These are phyloP conservation scores for Sporothrix humicola DNA, from an alignment of 2,329 filamentous ascomycete species.

Conservation along the genomic window DNA sequence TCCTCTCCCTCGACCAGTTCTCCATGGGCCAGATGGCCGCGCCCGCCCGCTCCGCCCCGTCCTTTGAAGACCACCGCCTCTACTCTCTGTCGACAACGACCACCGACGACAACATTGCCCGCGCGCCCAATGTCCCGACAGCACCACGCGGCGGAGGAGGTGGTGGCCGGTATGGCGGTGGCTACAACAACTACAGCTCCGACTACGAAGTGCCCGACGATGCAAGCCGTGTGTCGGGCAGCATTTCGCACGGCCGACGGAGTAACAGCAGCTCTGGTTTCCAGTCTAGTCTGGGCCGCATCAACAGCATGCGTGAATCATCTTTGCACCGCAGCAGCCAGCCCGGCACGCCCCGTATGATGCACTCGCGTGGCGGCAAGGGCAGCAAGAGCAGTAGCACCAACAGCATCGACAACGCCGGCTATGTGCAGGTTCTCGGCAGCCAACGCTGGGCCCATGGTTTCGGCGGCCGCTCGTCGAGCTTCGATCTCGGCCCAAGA, in stretches of 20 bases:
- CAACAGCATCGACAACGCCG: conserved; percentile 69
- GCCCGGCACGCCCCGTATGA: conserved; percentile 51
- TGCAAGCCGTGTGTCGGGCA: conserved; percentile 58
- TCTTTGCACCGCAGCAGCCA: conserved; percentile 45
- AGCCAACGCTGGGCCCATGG: conserved; percentile 64
- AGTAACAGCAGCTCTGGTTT: conserved; percentile 84
- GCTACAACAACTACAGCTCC: conserved; percentile 59
- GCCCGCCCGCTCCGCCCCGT: conserved; percentile 33
- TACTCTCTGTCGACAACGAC: conserved; percentile 41
- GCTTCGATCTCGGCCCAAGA: conserved; percentile 71
- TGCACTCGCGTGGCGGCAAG: conserved; percentile 64
- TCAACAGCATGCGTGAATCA: conserved; percentile 66
- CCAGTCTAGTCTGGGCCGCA: conserved; percentile 62
- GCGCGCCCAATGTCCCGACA: conserved; percentile 29
- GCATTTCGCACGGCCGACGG: conserved; percentile 64
- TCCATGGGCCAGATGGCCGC: conserved; percentile 57
- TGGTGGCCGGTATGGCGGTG: conserved; percentile 52
- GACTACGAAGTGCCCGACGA: conserved; percentile 53
- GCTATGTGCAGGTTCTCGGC: conserved; percentile 62
- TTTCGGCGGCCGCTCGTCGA: conserved; percentile 66
- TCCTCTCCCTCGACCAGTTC: conserved; percentile 88
- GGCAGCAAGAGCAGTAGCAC: conserved; percentile 74
- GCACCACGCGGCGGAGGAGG: conserved; percentile 31
- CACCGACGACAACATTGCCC: conserved; percentile 40
- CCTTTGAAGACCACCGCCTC: conserved; percentile 48